phyloP scores from a whole-genome alignment of 108 stramenopile genomes.

The Nitzschia sp. region DNA sequence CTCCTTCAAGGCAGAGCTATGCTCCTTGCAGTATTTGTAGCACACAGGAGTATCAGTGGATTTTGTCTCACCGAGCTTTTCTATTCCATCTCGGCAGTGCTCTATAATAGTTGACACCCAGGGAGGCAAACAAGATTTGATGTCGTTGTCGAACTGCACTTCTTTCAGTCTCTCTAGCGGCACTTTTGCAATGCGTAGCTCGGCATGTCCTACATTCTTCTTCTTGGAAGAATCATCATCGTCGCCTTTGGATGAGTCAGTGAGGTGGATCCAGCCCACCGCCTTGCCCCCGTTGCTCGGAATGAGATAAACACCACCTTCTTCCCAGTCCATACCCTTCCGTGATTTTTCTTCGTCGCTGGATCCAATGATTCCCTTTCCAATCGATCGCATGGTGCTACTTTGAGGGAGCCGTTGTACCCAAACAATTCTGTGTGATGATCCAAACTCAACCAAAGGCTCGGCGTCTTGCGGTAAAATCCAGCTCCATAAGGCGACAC shows the following conservation, averaged over 20 bases:
- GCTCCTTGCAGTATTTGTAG: constrained; percentile 8
- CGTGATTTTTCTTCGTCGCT: constrained; percentile 56
- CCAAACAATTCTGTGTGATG: constrained; percentile 57
- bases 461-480: constrained; percentile 41
- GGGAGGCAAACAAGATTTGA: not conserved
- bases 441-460: constrained; percentile 69
- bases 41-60: not conserved
- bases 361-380: constrained; percentile 72
- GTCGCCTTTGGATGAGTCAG: not conserved
- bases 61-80: not conserved
- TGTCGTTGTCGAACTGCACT: not conserved
- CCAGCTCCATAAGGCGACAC: constrained; percentile 8
- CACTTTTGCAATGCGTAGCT: constrained; percentile 28
- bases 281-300: constrained; percentile 60
- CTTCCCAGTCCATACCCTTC: constrained; percentile 39
- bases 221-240: not conserved
- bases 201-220: constrained; percentile 11
- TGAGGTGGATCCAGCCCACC: constrained; percentile 59
- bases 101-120: constrained; percentile 14
- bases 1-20: not conserved
- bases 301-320: constrained; percentile 49
- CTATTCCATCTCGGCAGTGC: constrained; percentile 9
- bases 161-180: constrained; percentile 10
- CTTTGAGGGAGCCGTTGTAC: constrained; percentile 16
- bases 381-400: constrained; percentile 46